A percentile compares a stretch with the other conserved stretches of the same genome.
Evolutionary conservation across 495 filamentous ascomycete genomes (phyloP).

Genomic region (Podospora anserina): DNA sequence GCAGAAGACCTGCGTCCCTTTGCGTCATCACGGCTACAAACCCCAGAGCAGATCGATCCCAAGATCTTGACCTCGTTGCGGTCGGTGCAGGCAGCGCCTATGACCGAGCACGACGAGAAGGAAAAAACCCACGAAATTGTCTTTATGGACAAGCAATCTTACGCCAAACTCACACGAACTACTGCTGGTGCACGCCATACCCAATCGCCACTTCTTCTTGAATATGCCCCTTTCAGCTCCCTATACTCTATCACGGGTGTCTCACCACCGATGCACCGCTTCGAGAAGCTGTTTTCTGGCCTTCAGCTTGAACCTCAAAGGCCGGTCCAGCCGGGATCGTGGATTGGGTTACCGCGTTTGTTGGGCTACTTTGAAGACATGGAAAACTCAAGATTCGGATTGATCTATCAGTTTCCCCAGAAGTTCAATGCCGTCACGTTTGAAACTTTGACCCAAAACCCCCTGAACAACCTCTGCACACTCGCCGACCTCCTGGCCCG

Average conservation of each 20-base stretch:
- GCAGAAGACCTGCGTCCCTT: conserved; percentile 49
- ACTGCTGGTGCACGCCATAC: conserved; percentile 26
- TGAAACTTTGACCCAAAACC: conserved; percentile 45
- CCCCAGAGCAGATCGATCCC: conserved; percentile 53
- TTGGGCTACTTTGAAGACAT: conserved; percentile 85
- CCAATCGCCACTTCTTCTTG: conserved; percentile 59
- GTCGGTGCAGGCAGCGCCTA: conserved; percentile 41
- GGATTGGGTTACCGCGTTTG: conserved; percentile 58
- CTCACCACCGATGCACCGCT: conserved; percentile 58
- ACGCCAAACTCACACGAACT: conserved; percentile 39
- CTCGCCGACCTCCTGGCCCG: conserved; percentile 47
- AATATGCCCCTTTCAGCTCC: conserved; percentile 63
- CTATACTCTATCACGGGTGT: conserved; percentile 62
- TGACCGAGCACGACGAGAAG: conserved; percentile 34
- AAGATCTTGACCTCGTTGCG: conserved; percentile 40
- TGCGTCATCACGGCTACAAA: conserved; percentile 53
- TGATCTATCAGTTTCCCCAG: conserved; percentile 79
- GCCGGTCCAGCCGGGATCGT: conserved; percentile 49
- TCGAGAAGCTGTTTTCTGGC: conserved; percentile 59
- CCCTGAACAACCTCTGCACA: conserved; percentile 50
- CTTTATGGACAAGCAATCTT: conserved; percentile 51
- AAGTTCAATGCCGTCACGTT: conserved; percentile 59
- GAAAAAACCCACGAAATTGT: conserved; percentile 46
- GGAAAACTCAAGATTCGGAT: conserved; percentile 68
- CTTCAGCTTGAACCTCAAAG: conserved; percentile 56